Base-by-base conservation (phyloP, 768 basidiomycete genomes). In the Tulasnella sp. region DNA sequence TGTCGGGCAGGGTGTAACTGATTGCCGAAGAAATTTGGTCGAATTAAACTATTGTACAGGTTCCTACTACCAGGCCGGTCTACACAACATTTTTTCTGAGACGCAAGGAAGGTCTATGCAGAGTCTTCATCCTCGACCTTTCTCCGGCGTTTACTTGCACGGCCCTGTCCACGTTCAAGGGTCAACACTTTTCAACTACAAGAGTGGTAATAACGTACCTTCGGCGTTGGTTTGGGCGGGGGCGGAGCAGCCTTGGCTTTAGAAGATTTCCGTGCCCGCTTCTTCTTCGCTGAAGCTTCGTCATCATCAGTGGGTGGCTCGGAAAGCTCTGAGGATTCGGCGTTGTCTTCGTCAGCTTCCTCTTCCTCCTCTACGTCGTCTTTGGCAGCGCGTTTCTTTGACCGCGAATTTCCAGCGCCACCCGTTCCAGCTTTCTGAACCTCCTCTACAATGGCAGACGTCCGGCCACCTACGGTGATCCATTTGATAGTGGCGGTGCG, bases 381-480 rank as follows among this genome's bases (percentile, higher is more conserved):
- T 29, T 74, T 74, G 14, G 19, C 37, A 17, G 42, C 2, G 1
- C 45, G 52, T 25, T 67, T 54, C 38, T 74, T 74, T 19, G 39
- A 34, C n/a, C 52, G 40, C 49, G 73, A 36, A 0, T 74, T 74
- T 25, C 40, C 58, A 0, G 25, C 14, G 25, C 52, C 36, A 36
- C n/a, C 73, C 12, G 25, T 64, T 31, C 39, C 39, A 14, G 82
- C 79, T 72, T 80, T 81, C 81, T 93, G 92, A 12, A 93, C 83
- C 82, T 93, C 88, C 15, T 81, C 80, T 9, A 93, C 89, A 79
- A 86, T 90, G 17, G 92, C 92, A 3, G 91, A 91, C 9, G 92
- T 93, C 19, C 92, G 86, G 3, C 92, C 91, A 22, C 91, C 91
- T 9, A 94, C 90, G 5, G 89, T 91, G 74, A 91, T 81, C 87